Conservation (phyloP, 805 yeast species). For the Barnettozyma sp. region DNA sequence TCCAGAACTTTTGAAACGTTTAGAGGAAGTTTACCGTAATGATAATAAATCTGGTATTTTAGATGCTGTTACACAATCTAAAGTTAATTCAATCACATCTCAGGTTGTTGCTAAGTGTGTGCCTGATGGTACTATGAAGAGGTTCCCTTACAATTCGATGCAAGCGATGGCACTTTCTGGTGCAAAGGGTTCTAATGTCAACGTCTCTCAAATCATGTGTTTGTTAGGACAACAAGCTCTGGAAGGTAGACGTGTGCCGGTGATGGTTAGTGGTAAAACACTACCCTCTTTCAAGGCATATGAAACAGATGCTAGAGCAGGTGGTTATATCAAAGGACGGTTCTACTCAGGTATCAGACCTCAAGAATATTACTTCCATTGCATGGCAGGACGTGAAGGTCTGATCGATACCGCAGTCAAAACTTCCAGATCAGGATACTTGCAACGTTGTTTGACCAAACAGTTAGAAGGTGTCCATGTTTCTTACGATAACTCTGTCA, state of each 20-base stretch:
- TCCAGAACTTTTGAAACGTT: slow-evolving; percentile 74
- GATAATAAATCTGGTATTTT: slow-evolving; percentile 85
- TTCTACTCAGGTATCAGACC: slow-evolving; percentile 97
- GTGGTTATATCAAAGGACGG: slow-evolving; percentile 95
- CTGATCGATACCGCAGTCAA: slow-evolving; percentile 98
- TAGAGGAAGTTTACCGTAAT: slow-evolving; percentile 93
- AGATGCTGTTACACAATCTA: slow-evolving; percentile 92
- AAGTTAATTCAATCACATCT: slow-evolving; percentile 89
- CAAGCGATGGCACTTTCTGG: slow-evolving; percentile 99
- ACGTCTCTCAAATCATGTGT: slow-evolving; percentile 99
- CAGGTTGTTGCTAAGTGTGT: slow-evolving; percentile 91
- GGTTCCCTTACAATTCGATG: slow-evolving; percentile 94
- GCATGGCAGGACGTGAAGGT: slow-evolving; percentile 99
- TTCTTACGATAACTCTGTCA: slow-evolving; percentile 87
- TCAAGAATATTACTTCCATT: slow-evolving; percentile 98
- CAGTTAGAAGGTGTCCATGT: slow-evolving; percentile 96
- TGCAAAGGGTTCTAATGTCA: slow-evolving; percentile 98
- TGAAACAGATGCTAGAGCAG: slow-evolving; percentile 96
- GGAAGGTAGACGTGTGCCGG: slow-evolving; percentile 99
- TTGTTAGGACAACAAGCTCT: slow-evolving; percentile 97
- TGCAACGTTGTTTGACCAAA: slow-evolving; percentile 96
- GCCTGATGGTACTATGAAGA: slow-evolving; percentile 93
- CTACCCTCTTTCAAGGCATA: slow-evolving; percentile 93
- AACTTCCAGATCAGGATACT: slow-evolving; percentile 95
- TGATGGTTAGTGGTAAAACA: slow-evolving; percentile 97